Conservation (phyloP, 805 yeast species). For the Metschnikowia similis region DNA sequence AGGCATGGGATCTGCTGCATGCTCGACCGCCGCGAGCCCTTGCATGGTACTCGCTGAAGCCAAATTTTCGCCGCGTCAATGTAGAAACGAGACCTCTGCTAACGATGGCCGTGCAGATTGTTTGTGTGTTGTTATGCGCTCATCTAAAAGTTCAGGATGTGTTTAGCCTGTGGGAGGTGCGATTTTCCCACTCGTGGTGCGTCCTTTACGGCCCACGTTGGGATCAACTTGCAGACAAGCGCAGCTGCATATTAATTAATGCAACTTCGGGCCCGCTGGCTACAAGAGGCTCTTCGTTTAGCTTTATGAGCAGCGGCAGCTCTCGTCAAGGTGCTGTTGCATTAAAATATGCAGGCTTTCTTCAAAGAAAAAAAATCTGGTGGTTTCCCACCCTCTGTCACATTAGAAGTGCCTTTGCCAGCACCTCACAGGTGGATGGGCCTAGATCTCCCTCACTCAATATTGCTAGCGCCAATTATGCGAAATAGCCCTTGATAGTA, state of each 20-base stretch:
- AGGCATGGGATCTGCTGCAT: not conserved
- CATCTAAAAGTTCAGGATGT: not conserved
- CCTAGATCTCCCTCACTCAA: not conserved
- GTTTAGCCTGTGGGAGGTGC: not conserved
- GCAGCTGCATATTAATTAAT: constrained; percentile 2
- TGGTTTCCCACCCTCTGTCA: not conserved
- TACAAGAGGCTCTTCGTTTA: not conserved
- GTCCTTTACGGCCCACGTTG: constrained; percentile 3
- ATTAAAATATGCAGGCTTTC: not conserved
- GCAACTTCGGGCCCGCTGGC: not conserved
- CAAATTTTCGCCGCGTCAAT: not conserved
- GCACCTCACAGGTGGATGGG: not conserved
- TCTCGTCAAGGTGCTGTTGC: not conserved
- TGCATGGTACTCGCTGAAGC: not conserved
- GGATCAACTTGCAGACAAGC: not conserved
- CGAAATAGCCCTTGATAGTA: not conserved
- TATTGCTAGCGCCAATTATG: not conserved
- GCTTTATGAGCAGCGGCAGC: not conserved
- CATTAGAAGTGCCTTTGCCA: not conserved
- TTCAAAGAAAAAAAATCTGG: not conserved
- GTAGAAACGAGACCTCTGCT: not conserved
- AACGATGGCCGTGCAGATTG: not conserved
- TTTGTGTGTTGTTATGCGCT: constrained; percentile 1
- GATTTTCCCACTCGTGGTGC: not conserved
- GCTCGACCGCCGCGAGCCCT: constrained; percentile 2